phyloP scores from a whole-genome alignment of 129 eudicot species.

The Heracleum sosnowskyi region DNA sequence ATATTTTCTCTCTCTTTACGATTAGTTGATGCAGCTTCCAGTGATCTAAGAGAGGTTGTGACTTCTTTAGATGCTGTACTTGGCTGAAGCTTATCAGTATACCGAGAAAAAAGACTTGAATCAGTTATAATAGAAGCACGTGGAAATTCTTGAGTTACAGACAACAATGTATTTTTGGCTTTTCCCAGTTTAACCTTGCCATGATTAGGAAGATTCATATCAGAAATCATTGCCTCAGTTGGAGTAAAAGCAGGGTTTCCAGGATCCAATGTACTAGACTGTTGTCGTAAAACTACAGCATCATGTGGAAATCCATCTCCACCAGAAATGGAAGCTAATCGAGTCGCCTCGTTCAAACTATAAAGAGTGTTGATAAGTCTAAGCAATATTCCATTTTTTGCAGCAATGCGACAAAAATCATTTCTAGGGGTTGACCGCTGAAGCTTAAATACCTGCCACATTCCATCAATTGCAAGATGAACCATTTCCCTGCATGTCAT shows the following conservation, averaged over 20 bases:
- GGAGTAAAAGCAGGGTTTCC: slow-evolving; percentile 39
- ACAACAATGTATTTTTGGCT: slow-evolving; percentile 28
- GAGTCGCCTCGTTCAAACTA: slow-evolving; percentile 86
- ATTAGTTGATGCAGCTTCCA: slow-evolving; percentile 14
- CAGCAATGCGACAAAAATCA: slow-evolving; percentile 93
- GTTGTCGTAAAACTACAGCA: slow-evolving; percentile 42
- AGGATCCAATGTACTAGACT: slow-evolving; percentile 66
- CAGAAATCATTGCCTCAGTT: slow-evolving; percentile 43
- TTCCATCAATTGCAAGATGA: slow-evolving; percentile 96
- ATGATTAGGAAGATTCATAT: slow-evolving; percentile 45
- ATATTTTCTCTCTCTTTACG: slow-evolving; percentile 26
- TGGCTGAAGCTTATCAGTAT: slow-evolving; percentile 45
- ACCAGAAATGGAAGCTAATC: slow-evolving; percentile 64
- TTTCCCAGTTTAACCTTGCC: slow-evolving; percentile 43
- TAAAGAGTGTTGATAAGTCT: slow-evolving; percentile 92
- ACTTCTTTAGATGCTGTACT: slow-evolving; percentile 40
- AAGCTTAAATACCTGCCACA: slow-evolving; percentile 99
- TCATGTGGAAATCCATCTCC: slow-evolving; percentile 65
- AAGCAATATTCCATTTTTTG: slow-evolving; percentile 76
- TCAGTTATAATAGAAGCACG: slow-evolving; percentile 50
- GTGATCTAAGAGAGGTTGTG: slow-evolving; percentile 39
- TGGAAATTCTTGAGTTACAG: slow-evolving; percentile 46
- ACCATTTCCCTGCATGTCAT: slow-evolving; percentile 83
- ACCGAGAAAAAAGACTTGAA: slow-evolving; percentile 31
- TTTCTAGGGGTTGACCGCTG: slow-evolving; percentile 85